phyloP scores from a whole-genome alignment of 1,284 basidiomycete species.

The Mycocalia duriaeana region DNA sequence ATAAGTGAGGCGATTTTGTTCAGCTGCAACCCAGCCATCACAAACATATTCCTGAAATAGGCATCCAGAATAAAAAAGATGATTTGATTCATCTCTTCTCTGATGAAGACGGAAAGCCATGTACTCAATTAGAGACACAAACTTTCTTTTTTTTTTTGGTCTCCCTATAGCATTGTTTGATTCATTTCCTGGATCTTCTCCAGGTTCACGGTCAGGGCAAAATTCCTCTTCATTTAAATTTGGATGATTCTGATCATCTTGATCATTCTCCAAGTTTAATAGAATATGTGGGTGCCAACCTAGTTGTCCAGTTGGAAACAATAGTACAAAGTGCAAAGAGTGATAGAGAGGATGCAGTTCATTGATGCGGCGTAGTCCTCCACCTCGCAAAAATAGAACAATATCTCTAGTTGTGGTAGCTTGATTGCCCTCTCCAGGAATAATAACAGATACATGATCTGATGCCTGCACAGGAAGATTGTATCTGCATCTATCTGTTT shows the following conservation, averaged over 20 bases:
- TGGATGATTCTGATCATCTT: background rate
- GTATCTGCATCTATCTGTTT: slow-evolving; percentile 13
- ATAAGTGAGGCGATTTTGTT: slow-evolving; percentile 24
- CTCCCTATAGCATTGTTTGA: background rate
- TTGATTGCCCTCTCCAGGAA: slow-evolving; percentile 21
- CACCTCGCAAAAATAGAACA: slow-evolving; percentile 16
- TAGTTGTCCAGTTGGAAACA: slow-evolving; percentile 30
- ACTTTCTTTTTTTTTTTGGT: slow-evolving; percentile 1
- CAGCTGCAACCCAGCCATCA: slow-evolving; percentile 26
- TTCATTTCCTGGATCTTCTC: background rate
- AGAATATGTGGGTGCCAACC: slow-evolving; percentile 26
- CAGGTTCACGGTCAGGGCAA: background rate
- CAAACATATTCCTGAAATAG: slow-evolving; percentile 35
- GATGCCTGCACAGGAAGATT: slow-evolving; percentile 22
- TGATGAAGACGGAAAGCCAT: slow-evolving; percentile 21
- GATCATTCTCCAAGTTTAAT: background rate
- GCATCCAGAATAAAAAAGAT: slow-evolving; percentile 25
- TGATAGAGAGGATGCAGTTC: slow-evolving; percentile 26
- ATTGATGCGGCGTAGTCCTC: slow-evolving; percentile 23
- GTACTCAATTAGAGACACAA: slow-evolving; percentile 18
- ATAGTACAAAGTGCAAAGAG: slow-evolving; percentile 31
- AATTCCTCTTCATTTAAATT: background rate
- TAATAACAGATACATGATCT: slow-evolving; percentile 26
- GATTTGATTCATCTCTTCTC: slow-evolving; percentile 10
- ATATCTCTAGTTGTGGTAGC: slow-evolving; percentile 19